phyloP scores from a whole-genome alignment of 164 flowering plant genomes.

The Stephania yunnanensis region DNA sequence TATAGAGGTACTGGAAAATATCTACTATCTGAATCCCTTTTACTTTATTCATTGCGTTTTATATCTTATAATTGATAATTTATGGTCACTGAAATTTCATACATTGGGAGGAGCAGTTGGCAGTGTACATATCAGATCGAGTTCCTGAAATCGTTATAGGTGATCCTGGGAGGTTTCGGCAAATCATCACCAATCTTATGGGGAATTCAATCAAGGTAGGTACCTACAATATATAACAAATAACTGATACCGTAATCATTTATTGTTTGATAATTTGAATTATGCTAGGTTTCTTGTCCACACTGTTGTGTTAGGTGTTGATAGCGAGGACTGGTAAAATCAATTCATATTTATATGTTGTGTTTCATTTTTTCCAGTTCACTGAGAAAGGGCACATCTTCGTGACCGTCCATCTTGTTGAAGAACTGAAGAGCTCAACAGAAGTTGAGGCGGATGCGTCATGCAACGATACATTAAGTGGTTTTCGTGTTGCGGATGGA shows the following conservation, averaged over 20 bases:
- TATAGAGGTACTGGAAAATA: slow-evolving; percentile 54
- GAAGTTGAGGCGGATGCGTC: slow-evolving; percentile 47
- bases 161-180: slow-evolving; percentile 93
- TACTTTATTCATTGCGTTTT: neutral
- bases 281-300: no score
- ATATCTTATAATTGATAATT: slow-evolving; percentile 3
- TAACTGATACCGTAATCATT: neutral
- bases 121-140: slow-evolving; percentile 70
- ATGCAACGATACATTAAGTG: slow-evolving; percentile 65
- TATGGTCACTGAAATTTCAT: slow-evolving; percentile 6
- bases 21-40: neutral
- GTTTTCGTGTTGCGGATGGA: slow-evolving; percentile 73
- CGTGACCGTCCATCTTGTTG: slow-evolving; percentile 73
- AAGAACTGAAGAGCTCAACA: slow-evolving; percentile 54
- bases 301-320: no score
- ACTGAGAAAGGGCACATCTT: slow-evolving; percentile 90
- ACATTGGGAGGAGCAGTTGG: slow-evolving; percentile 50
- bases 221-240: neutral
- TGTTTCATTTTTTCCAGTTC: slow-evolving; percentile 44
- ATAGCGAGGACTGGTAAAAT: neutral
- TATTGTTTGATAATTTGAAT: neutral
- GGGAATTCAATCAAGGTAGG: slow-evolving; percentile 95
- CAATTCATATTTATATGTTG: neutral
- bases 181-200: slow-evolving; percentile 88
- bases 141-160: slow-evolving; percentile 81